These are phyloP conservation scores for Hypomyces rosellus DNA, from an alignment of 2,329 filamentous ascomycete species.

Conservation along the genomic window DNA sequence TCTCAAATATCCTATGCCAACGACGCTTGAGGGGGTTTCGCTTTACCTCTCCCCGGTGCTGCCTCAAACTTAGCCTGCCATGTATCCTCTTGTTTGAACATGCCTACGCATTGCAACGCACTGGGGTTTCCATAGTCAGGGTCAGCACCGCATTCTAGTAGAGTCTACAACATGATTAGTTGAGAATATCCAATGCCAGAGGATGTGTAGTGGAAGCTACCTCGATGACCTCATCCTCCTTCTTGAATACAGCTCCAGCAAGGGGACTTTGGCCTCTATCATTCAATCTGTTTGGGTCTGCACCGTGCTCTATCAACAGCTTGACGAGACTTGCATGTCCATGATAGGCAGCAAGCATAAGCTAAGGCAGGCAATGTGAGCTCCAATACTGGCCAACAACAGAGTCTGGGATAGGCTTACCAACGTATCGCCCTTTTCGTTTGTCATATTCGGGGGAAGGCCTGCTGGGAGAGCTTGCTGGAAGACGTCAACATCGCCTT, in stretches of 20 bases:
- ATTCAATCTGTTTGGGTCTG: conserved; percentile 62
- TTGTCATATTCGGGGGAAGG: conserved; percentile 63
- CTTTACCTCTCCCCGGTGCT: conserved; percentile 43
- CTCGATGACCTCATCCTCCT: conserved; percentile 57
- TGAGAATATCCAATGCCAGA: not conserved
- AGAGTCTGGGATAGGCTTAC: conserved; percentile 28
- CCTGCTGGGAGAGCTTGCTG: conserved; percentile 58
- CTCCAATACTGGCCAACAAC: not conserved
- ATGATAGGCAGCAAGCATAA: conserved; percentile 69
- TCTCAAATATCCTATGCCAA: not conserved
- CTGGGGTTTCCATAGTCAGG: conserved; percentile 46
- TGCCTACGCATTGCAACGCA: conserved; percentile 40
- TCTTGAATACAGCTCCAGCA: conserved; percentile 68
- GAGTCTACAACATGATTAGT: conserved; percentile 23
- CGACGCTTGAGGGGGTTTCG: conserved; percentile 9
- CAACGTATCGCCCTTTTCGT: conserved; percentile 67
- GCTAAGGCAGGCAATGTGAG: conserved; percentile 28
- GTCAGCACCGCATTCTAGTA: conserved; percentile 48
- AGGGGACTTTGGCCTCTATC: conserved; percentile 62
- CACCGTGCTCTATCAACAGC: conserved; percentile 55
- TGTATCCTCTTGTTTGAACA: conserved; percentile 47
- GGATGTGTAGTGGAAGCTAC: conserved; percentile 22
- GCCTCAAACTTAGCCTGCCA: conserved; percentile 45
- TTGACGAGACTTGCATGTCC: conserved; percentile 56
- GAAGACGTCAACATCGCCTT: conserved; percentile 53